phyloP scores from a whole-genome alignment of 2,329 filamentous ascomycete genomes.

The Triangularia setosa region DNA sequence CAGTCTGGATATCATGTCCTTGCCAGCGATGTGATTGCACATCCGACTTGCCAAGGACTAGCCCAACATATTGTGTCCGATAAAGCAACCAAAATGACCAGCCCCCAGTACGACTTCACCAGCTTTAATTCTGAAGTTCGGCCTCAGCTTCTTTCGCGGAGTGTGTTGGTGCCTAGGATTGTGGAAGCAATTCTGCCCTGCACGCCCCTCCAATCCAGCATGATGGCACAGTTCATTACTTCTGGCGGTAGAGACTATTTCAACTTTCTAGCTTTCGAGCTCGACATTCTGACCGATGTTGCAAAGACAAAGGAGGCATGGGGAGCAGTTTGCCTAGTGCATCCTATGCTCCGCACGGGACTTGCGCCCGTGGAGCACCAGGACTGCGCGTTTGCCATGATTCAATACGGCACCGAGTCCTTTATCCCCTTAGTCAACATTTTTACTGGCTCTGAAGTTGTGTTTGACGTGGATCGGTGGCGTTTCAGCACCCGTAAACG shows the following conservation, averaged over 20 bases:
- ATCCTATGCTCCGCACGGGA: constrained; percentile 73
- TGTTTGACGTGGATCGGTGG: constrained; percentile 37
- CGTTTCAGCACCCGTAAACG: constrained; percentile 27
- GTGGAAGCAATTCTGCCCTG: constrained; percentile 68
- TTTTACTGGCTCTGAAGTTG: not conserved
- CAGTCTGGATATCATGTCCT: constrained; percentile 55
- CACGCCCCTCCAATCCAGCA: constrained; percentile 73
- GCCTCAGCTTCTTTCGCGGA: constrained; percentile 26
- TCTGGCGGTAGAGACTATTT: constrained; percentile 68
- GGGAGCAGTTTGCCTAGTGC: constrained; percentile 46
- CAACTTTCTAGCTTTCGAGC: constrained; percentile 61
- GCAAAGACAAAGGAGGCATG: constrained; percentile 54
- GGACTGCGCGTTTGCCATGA: constrained; percentile 67
- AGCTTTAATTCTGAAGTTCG: constrained; percentile 36
- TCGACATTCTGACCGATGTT: constrained; percentile 40
- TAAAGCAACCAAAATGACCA: not conserved
- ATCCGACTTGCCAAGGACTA: constrained; percentile 43
- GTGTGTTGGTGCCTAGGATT: constrained; percentile 11
- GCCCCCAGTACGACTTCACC: constrained; percentile 36
- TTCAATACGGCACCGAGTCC: constrained; percentile 47
- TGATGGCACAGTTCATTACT: constrained; percentile 69
- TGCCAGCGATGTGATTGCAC: constrained; percentile 71
- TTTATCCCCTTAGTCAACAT: constrained; percentile 19
- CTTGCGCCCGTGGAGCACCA: constrained; percentile 61
- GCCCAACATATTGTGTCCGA: constrained; percentile 24